phyloP scores from a whole-genome alignment of 805 yeast species.

The Nakazawaea wickerhamii region DNA sequence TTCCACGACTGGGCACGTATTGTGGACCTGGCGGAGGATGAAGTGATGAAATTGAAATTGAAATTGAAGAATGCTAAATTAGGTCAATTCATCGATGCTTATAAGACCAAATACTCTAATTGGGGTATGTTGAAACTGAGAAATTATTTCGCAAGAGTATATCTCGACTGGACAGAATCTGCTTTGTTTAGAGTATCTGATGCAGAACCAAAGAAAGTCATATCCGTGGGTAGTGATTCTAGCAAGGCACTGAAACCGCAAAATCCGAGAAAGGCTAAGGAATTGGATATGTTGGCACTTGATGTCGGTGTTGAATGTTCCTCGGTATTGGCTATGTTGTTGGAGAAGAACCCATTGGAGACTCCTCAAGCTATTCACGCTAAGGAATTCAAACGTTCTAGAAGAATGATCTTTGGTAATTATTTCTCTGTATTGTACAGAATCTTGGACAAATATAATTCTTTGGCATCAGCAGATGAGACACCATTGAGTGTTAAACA shows the following conservation, averaged over 20 bases:
- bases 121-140: slow-evolving; percentile 11
- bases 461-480: slow-evolving; percentile 13
- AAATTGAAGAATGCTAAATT: slow-evolving; percentile 36
- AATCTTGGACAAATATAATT: slow-evolving; percentile 41
- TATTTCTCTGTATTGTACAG: slow-evolving; percentile 60
- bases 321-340: slow-evolving; percentile 47
- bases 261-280: slow-evolving; percentile 25
- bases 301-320: slow-evolving; percentile 66
- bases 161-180: slow-evolving; percentile 29
- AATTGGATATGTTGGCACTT: slow-evolving; percentile 41
- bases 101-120: slow-evolving; percentile 16
- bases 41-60: slow-evolving; percentile 26
- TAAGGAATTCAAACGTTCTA: slow-evolving; percentile 46
- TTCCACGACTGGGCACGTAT: slow-evolving; percentile 21
- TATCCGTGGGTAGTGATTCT: slow-evolving; percentile 18
- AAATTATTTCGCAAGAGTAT: slow-evolving; percentile 26
- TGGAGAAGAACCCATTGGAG: slow-evolving; percentile 55
- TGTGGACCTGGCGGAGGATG: slow-evolving; percentile 25
- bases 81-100: slow-evolving; percentile 26
- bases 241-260: neutral
- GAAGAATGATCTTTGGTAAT: slow-evolving; percentile 59
- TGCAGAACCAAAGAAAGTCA: slow-evolving; percentile 14
- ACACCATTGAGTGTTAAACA: slow-evolving; percentile 32
- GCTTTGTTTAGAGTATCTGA: slow-evolving; percentile 28
- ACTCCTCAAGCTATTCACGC: slow-evolving; percentile 51